These are phyloP conservation scores for Hymenoscyphus occultus DNA, from an alignment of 2,329 filamentous ascomycete species.

Conservation along the genomic window DNA sequence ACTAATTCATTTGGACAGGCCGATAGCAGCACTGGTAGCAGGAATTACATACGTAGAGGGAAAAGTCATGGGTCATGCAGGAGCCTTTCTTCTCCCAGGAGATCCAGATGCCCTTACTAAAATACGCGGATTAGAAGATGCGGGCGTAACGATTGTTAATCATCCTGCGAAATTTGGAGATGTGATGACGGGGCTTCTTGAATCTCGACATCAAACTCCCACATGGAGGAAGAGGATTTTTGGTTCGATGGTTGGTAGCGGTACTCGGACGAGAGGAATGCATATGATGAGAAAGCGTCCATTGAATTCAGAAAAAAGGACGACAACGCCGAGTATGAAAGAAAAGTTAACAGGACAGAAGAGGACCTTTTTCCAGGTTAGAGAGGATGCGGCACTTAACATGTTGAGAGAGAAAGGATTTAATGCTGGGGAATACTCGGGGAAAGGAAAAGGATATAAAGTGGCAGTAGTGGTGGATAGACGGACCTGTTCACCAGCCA, in stretches of 20 bases:
- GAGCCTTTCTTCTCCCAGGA: slow-evolving; percentile 66
- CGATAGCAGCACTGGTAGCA: slow-evolving; percentile 69
- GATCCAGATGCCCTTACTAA: slow-evolving; percentile 66
- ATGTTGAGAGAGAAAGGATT: slow-evolving; percentile 53
- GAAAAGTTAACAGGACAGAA: slow-evolving; percentile 37
- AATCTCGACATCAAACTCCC: slow-evolving; percentile 38
- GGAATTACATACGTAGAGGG: slow-evolving; percentile 62
- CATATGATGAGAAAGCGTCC: slow-evolving; percentile 44
- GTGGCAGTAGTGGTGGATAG: slow-evolving; percentile 66
- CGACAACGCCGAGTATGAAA: neutral
- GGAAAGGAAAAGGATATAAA: slow-evolving; percentile 44
- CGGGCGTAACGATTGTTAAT: slow-evolving; percentile 67
- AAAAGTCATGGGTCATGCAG: slow-evolving; percentile 75
- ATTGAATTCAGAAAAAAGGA: neutral
- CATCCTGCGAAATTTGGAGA: slow-evolving; percentile 74
- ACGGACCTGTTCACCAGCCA: slow-evolving; percentile 57
- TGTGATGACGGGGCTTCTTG: slow-evolving; percentile 61
- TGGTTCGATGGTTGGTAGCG: slow-evolving; percentile 35
- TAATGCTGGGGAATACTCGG: slow-evolving; percentile 39
- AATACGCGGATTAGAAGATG: slow-evolving; percentile 61
- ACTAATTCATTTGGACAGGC: slow-evolving; percentile 33
- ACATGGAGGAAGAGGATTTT: slow-evolving; percentile 20
- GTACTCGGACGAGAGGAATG: slow-evolving; percentile 48
- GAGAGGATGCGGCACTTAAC: slow-evolving; percentile 50
- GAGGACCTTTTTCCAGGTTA: slow-evolving; percentile 56